Evolutionary conservation across 495 filamentous ascomycete species (phyloP).

Genomic region (Trichoderma erinaceum): DNA sequence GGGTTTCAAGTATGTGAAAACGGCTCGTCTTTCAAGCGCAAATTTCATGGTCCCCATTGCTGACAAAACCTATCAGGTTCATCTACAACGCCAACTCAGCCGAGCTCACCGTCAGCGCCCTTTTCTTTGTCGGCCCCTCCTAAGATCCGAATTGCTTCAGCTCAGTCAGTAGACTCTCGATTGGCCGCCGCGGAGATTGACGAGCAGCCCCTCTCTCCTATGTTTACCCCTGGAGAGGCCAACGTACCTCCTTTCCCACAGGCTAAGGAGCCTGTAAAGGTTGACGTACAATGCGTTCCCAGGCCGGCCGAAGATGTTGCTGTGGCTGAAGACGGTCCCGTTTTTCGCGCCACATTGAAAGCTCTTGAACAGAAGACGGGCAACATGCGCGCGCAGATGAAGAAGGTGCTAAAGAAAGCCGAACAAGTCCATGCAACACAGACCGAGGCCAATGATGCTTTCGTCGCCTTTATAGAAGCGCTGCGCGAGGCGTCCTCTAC

Average conservation of each 20-base stretch:
- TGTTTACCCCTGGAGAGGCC: conserved; percentile 36
- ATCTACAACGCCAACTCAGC: conserved; percentile 33
- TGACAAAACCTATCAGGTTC: conserved; percentile 24
- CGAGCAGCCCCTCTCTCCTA: conserved; percentile 53
- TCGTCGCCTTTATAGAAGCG: conserved; percentile 76
- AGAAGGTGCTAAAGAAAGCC: conserved; percentile 87
- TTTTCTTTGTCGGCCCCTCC: conserved; percentile 67
- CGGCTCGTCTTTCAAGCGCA: not conserved
- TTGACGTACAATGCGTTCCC: conserved; percentile 73
- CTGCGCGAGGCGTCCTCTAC: conserved; percentile 81
- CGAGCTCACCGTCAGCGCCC: conserved; percentile 57
- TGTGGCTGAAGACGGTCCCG: conserved; percentile 81
- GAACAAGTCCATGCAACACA: conserved; percentile 81
- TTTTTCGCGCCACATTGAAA: conserved; percentile 97
- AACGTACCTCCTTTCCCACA: conserved; percentile 34
- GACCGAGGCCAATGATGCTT: conserved; percentile 73
- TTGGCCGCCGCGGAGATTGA: conserved; percentile 55
- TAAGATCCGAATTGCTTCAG: conserved; percentile 72
- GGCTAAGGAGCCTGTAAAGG: conserved; percentile 60
- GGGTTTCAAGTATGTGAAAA: conserved; percentile 67
- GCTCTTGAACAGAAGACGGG: conserved; percentile 93
- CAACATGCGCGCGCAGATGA: conserved; percentile 89
- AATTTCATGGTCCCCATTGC: not conserved
- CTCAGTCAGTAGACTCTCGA: conserved; percentile 73
- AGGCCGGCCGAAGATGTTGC: conserved; percentile 83